These are phyloP conservation scores for Plectosphaerella plurivora DNA, from an alignment of 2,329 filamentous ascomycete species.

Conservation along the genomic window DNA sequence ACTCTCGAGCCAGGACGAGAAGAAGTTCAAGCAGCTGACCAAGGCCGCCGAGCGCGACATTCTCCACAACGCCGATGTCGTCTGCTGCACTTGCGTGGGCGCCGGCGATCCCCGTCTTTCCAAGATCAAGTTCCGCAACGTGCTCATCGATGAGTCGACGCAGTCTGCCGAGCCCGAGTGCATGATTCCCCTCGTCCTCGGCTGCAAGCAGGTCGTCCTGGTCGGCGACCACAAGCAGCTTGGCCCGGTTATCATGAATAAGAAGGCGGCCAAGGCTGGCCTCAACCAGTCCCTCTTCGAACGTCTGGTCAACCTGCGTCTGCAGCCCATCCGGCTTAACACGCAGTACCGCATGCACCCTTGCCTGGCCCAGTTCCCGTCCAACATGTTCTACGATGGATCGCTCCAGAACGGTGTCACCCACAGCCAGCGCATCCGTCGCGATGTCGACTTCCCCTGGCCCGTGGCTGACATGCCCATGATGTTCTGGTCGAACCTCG, in stretches of 20 bases:
- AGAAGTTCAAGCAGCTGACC: slow-evolving; percentile 95
- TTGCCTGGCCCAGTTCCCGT: slow-evolving; percentile 93
- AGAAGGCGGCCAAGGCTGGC: slow-evolving; percentile 96
- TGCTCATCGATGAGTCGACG: slow-evolving; percentile 96
- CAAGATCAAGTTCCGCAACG: slow-evolving; percentile 98
- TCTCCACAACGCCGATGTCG: slow-evolving; percentile 90
- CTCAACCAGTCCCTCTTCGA: slow-evolving; percentile 98
- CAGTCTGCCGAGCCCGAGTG: slow-evolving; percentile 98
- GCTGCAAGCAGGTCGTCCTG: slow-evolving; percentile 98
- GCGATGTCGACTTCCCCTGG: slow-evolving; percentile 97
- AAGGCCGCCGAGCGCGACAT: slow-evolving; percentile 94
- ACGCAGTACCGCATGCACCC: slow-evolving; percentile 99
- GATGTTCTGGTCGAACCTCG: slow-evolving; percentile 99
- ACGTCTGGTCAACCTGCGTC: slow-evolving; percentile 86
- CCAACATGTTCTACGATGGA: slow-evolving; percentile 99
- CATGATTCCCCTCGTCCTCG: slow-evolving; percentile 95
- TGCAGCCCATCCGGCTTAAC: slow-evolving; percentile 86
- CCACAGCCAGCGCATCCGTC: slow-evolving; percentile 78
- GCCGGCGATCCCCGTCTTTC: slow-evolving; percentile 91
- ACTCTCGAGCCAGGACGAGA: slow-evolving; percentile 91
- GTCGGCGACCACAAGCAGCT: slow-evolving; percentile 98
- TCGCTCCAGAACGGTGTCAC: slow-evolving; percentile 96
- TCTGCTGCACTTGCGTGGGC: slow-evolving; percentile 97
- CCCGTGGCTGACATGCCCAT: slow-evolving; percentile 90
- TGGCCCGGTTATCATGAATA: slow-evolving; percentile 99